Base-by-base conservation (phyloP, 2,329 filamentous ascomycete species). In the Plenodomus tracheiphilus region DNA sequence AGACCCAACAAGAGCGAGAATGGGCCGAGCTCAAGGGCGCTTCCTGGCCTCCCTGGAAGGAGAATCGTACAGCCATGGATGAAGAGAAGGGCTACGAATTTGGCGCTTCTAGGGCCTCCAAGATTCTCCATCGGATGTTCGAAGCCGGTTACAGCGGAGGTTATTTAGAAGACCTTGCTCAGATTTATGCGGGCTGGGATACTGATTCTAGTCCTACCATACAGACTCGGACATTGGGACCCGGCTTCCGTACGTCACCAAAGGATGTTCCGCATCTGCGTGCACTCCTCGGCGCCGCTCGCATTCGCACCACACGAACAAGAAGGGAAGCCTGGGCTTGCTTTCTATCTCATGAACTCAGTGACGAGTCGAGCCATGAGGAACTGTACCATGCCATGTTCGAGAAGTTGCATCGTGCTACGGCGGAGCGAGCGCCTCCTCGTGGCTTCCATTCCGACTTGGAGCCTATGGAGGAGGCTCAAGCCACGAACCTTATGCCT, bases 31-130 rank as follows among this genome's bases (percentile, higher is more conserved):
- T 85, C 17, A 85, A 86, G 70, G 77, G 81, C 2, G 70, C 77
- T 8, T 83, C 81, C 7, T 87, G 84, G 84, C 84, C 84, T 13
- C 84, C 84, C 0, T 87, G 83, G 83, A 85, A 85, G 64, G 79
- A 83, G 61, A 79, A 83, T 39, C 81, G 76, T 44, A 78, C 81
- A 15, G 83, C 81, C 1, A 81, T 86, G 61, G 84, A 87, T 60
- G 76, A 77, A n/a, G 73, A 77, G 13, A 79, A 83, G 46, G 79
- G 77, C 10, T 77, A 78, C 39, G 79, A 83, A 35, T 78, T 82
- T 49, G 82, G 82, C 51, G 74, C 74, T 22, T 85, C 82, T 47
- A 78, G 80, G 47, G 82, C 83, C n/a, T 77, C 77, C 48, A 74
- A 78, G 32, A 78, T 82, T 5, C 65, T 86, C 39, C 67, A 71